phyloP scores from a whole-genome alignment of 202 grass and related monocot species.

The Eragrostis tef region DNA sequence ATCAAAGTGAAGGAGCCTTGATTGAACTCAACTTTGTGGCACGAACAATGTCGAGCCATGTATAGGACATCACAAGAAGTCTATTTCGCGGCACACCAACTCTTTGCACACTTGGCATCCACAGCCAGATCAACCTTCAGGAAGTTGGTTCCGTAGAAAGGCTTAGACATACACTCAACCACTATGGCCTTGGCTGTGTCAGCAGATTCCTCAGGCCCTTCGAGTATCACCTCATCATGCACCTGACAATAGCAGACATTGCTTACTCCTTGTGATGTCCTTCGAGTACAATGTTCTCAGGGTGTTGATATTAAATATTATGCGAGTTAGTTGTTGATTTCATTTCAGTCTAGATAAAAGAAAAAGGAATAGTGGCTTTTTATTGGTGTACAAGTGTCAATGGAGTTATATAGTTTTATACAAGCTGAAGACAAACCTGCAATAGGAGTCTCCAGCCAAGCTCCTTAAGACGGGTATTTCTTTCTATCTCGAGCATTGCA shows the following conservation, averaged over 20 bases:
- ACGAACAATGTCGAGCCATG: conserved; percentile 6
- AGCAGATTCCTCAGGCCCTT: conserved; percentile 88
- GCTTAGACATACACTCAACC: conserved; percentile 89
- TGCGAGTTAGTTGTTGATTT: background rate
- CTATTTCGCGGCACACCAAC: conserved; percentile 91
- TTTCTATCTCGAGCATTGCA: conserved; percentile 95
- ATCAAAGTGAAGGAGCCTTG: background rate
- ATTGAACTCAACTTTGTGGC: background rate
- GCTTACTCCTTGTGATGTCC: too few relatives aligned
- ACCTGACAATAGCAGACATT: conserved; percentile 55
- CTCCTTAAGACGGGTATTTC: conserved; percentile 67
- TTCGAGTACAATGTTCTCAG: background rate
- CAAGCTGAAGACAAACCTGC: conserved; percentile 58
- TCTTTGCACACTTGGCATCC: conserved; percentile 82
- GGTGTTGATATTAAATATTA: background rate
- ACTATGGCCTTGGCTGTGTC: conserved; percentile 73
- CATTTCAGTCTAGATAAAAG: background rate
- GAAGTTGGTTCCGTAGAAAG: conserved; percentile 77
- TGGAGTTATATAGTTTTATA: conserved; percentile 16
- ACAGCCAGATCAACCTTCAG: conserved; percentile 76
- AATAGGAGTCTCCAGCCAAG: conserved; percentile 90
- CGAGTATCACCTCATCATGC: conserved; percentile 93
- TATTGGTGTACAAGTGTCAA: conserved; percentile 25
- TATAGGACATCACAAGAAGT: background rate
- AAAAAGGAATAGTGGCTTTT: conserved; percentile 4